Conservation (phyloP, 441 rosid genomes). For the Syzygium syzygioides region DNA sequence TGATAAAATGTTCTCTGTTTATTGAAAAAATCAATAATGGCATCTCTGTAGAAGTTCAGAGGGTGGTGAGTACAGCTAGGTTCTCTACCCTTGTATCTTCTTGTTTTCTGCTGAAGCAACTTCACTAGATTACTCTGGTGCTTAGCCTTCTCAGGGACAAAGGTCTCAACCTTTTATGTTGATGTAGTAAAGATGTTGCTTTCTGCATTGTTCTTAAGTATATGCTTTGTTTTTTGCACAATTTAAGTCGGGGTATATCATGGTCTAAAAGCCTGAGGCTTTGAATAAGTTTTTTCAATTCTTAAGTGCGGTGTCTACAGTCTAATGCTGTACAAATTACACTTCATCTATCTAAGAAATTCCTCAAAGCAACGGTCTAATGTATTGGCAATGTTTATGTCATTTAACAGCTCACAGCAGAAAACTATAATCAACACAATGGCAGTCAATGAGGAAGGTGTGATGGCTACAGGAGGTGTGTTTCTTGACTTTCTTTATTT, state of each 20-base stretch:
- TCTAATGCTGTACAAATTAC: background rate
- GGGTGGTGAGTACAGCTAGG: background rate
- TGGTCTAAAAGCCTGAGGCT: background rate
- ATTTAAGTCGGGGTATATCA: background rate
- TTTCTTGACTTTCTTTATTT: background rate
- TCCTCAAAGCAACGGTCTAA: background rate
- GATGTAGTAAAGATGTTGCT: background rate
- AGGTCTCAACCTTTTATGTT: background rate
- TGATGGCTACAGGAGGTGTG: slow-evolving; percentile 94
- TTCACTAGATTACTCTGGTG: background rate
- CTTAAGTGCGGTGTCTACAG: background rate
- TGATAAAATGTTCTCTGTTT: background rate
- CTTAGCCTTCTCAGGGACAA: background rate
- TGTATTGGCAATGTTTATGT: background rate
- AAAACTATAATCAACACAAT: slow-evolving; percentile 90
- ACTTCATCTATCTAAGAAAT: background rate
- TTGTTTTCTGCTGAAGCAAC: background rate
- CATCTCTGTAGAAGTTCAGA: background rate
- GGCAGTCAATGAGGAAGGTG: slow-evolving; percentile 95
- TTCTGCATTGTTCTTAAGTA: background rate
- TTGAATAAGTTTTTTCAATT: background rate
- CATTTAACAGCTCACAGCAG: slow-evolving; percentile 71
- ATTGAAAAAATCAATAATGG: background rate
- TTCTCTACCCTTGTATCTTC: background rate
- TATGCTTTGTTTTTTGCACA: background rate